Conservation (phyloP, 768 basidiomycete species). For the Boletales sp. region DNA sequence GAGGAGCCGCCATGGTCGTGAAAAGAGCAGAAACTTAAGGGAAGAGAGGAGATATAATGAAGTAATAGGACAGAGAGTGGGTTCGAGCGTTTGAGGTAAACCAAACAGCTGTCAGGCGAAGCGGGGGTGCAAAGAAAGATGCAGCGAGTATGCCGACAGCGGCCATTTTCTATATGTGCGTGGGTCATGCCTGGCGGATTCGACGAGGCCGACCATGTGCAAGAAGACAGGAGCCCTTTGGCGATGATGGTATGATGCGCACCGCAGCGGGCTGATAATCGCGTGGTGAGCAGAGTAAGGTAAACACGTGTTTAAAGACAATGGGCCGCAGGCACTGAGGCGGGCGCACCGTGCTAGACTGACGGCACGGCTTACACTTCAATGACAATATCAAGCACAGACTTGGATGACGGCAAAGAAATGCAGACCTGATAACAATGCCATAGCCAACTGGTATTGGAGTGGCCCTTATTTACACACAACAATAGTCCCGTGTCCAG, state of each 20-base stretch:
- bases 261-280: slow-evolving; percentile 32
- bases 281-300: slow-evolving; percentile 29
- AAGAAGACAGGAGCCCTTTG: slow-evolving; percentile 25
- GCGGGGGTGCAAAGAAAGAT: slow-evolving; percentile 20
- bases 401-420: slow-evolving; percentile 7
- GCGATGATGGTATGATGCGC: slow-evolving; percentile 30
- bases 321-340: slow-evolving; percentile 9
- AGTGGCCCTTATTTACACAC: background rate
- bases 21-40: slow-evolving; percentile 6
- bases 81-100: slow-evolving; percentile 4
- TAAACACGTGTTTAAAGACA: slow-evolving; percentile 27
- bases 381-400: slow-evolving; percentile 11
- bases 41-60: slow-evolving; percentile 9
- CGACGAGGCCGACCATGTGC: slow-evolving; percentile 33
- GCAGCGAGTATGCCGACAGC: slow-evolving; percentile 17
- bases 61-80: slow-evolving; percentile 1
- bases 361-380: slow-evolving; percentile 1
- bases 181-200: slow-evolving; percentile 32
- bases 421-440: slow-evolving; percentile 1
- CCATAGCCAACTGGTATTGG: background rate
- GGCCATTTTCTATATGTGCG: slow-evolving; percentile 27
- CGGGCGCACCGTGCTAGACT: slow-evolving; percentile 11
- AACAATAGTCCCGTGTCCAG: background rate
- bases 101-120: slow-evolving; percentile 6
- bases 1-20: slow-evolving; percentile 26